Evolutionary conservation across 192 early-diverging fungal species (phyloP).

Genomic region (Mortierella claussenii): DNA sequence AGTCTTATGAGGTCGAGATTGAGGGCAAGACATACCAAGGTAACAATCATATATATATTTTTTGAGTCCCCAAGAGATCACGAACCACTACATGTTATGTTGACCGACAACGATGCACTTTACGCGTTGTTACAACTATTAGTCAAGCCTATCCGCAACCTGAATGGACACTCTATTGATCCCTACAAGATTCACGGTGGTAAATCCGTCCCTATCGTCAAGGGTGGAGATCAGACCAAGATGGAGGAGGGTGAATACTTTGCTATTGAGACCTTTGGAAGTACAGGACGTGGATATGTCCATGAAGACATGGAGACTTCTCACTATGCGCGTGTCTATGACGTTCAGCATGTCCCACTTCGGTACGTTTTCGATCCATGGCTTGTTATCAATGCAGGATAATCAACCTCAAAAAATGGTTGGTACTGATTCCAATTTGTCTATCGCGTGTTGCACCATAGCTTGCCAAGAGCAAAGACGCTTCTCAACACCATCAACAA

Average conservation of each 20-base stretch:
- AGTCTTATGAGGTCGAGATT: slow-evolving; percentile 96
- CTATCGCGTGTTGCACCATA: slow-evolving; percentile 11
- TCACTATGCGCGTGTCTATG: slow-evolving; percentile 83
- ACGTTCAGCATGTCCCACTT: slow-evolving; percentile 71
- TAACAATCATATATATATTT: too few relatives aligned
- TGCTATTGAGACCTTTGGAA: slow-evolving; percentile 98
- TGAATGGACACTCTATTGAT: slow-evolving; percentile 96
- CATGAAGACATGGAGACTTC: slow-evolving; percentile 90
- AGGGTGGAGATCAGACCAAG: slow-evolving; percentile 86
- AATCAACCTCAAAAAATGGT: too few relatives aligned
- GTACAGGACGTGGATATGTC: slow-evolving; percentile 92
- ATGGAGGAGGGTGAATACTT: slow-evolving; percentile 97
- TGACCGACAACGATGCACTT: too few relatives aligned
- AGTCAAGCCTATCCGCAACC: slow-evolving; percentile 95
- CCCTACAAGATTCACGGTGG: slow-evolving; percentile 93
- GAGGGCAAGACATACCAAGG: slow-evolving; percentile 91
- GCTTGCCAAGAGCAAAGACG: slow-evolving; percentile 77
- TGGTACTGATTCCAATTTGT: neutral
- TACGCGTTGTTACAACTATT: too few relatives aligned
- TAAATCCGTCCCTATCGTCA: slow-evolving; percentile 96
- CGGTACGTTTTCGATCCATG: slow-evolving; percentile 53
- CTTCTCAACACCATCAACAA: slow-evolving; percentile 86
- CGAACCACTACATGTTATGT: too few relatives aligned
- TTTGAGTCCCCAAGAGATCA: too few relatives aligned
- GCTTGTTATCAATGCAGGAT: neutral